Percentiles rank a stretch among this genome's conserved stretches.
Evolutionary conservation across 2,329 filamentous ascomycete genomes (phyloP).

Genomic region (Colletotrichum falcatum): DNA sequence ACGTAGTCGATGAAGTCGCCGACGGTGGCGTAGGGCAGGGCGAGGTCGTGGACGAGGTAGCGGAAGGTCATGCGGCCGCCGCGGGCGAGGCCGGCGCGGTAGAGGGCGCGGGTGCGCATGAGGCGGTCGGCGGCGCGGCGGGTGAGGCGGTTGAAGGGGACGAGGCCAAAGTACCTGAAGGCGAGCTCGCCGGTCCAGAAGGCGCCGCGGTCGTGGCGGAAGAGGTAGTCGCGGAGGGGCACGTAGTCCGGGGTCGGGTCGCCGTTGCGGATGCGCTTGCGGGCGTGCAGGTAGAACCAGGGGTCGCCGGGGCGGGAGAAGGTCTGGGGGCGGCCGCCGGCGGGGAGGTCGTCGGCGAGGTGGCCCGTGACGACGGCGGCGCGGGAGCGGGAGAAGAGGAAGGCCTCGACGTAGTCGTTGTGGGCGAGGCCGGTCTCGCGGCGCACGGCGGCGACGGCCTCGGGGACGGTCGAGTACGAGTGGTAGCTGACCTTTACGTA

Average conservation of each 20-base stretch:
- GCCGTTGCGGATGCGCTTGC: slow-evolving; percentile 41
- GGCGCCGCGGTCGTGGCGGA: slow-evolving; percentile 76
- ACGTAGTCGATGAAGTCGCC: slow-evolving; percentile 62
- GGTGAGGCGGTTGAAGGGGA: slow-evolving; percentile 74
- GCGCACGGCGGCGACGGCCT: slow-evolving; percentile 58
- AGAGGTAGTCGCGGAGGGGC: slow-evolving; percentile 74
- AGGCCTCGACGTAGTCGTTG: slow-evolving; percentile 76
- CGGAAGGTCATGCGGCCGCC: slow-evolving; percentile 63
- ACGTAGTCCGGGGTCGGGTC: slow-evolving; percentile 63
- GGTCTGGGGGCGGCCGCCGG: slow-evolving; percentile 49
- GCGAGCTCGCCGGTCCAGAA: slow-evolving; percentile 76
- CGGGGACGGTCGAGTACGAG: slow-evolving; percentile 55
- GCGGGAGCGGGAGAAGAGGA: slow-evolving; percentile 67
- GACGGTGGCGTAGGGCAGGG: slow-evolving; percentile 58
- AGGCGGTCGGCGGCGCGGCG: slow-evolving; percentile 71
- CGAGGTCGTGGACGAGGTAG: slow-evolving; percentile 75
- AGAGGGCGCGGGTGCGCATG: slow-evolving; percentile 73
- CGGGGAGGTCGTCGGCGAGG: slow-evolving; percentile 61
- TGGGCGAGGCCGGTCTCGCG: slow-evolving; percentile 53
- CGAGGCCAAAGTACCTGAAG: slow-evolving; percentile 70
- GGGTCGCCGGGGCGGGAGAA: slow-evolving; percentile 73
- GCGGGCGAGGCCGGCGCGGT: slow-evolving; percentile 72
- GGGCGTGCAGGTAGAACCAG: slow-evolving; percentile 80
- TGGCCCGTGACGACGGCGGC: slow-evolving; percentile 72
- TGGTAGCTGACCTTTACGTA: slow-evolving; percentile 71